These are phyloP conservation scores for Fagus crenata DNA, from an alignment of 306 rosid species.

Conservation along the genomic window DNA sequence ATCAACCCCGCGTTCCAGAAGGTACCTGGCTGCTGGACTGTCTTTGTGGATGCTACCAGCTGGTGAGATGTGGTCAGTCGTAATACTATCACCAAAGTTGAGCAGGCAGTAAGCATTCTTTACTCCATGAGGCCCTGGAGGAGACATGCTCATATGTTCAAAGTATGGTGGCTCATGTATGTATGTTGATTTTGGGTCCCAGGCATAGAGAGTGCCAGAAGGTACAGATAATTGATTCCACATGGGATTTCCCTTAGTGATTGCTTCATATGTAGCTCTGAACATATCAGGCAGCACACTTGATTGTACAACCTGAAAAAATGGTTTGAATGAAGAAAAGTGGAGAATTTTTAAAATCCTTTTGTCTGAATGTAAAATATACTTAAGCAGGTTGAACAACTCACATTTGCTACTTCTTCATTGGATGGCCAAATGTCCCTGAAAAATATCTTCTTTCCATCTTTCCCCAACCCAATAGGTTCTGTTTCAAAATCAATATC, in stretches of 20 bases:
- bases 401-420: slow-evolving; percentile 81
- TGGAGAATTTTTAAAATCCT: slow-evolving; percentile 4
- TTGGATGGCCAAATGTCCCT: slow-evolving; percentile 90
- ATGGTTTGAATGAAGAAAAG: slow-evolving; percentile 28
- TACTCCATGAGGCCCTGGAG: slow-evolving; percentile 87
- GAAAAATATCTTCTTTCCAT: slow-evolving; percentile 69
- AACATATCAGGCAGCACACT: slow-evolving; percentile 95
- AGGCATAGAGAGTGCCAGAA: slow-evolving; percentile 72
- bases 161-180: slow-evolving; percentile 94
- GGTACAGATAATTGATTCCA: slow-evolving; percentile 92
- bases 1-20: slow-evolving; percentile 80
- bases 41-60: slow-evolving; percentile 99
- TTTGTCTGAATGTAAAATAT: slow-evolving; percentile 17
- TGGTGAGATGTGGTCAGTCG: slow-evolving; percentile 98
- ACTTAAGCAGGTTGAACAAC: slow-evolving; percentile 28
- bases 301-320: slow-evolving; percentile 79
- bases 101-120: slow-evolving; percentile 83
- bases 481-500: slow-evolving; percentile 79
- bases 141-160: slow-evolving; percentile 88
- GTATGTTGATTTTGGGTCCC: slow-evolving; percentile 89
- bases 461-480: slow-evolving; percentile 79
- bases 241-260: slow-evolving; percentile 89
- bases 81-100: slow-evolving; percentile 95
- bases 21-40: slow-evolving; percentile 93
- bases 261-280: slow-evolving; percentile 82